Evolutionary conservation across 2,329 filamentous ascomycete species (phyloP).

Genomic region (Cladosporium sp.): DNA sequence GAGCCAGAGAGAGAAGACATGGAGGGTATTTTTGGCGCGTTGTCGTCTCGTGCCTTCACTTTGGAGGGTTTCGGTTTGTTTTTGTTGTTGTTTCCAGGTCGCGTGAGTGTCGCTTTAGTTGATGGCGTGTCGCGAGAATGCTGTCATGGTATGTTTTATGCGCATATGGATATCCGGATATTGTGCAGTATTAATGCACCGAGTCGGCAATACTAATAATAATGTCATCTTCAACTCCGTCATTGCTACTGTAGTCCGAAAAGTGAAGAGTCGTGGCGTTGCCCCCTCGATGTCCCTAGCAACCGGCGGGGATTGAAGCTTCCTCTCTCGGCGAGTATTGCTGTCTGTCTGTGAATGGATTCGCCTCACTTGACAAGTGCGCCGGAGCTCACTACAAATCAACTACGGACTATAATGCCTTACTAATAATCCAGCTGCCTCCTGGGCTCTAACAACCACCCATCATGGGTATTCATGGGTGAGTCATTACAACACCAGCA

Average conservation of each 20-base stretch:
- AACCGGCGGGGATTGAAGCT: slow-evolving; percentile 7
- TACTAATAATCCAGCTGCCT: not conserved
- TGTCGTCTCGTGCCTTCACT: slow-evolving; percentile 1
- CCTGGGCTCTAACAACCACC: not conserved
- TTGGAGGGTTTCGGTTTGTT: not conserved
- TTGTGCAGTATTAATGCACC: not conserved
- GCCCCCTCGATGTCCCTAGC: not conserved
- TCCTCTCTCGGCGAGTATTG: not conserved
- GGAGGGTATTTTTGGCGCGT: not conserved
- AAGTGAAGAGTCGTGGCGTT: not conserved
- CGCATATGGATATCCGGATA: not conserved
- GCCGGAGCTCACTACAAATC: not conserved
- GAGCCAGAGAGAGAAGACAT: slow-evolving; percentile 17
- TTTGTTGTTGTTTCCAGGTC: not conserved
- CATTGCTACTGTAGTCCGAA: not conserved
- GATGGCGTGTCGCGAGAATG: not conserved
- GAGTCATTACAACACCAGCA: not conserved
- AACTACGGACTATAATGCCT: not conserved
- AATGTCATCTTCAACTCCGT: slow-evolving; percentile 3
- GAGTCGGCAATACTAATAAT: not conserved
- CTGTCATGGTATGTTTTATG: not conserved
- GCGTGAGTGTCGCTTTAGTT: not conserved
- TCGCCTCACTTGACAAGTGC: not conserved
- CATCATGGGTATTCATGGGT: slow-evolving; percentile 34
- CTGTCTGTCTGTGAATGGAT: not conserved